Evolutionary conservation across 371 early-diverging fungal genomes (phyloP), one percentile per base, ranked within the genome.

Genomic region (Dinochytrium kinnereticum): DNA sequence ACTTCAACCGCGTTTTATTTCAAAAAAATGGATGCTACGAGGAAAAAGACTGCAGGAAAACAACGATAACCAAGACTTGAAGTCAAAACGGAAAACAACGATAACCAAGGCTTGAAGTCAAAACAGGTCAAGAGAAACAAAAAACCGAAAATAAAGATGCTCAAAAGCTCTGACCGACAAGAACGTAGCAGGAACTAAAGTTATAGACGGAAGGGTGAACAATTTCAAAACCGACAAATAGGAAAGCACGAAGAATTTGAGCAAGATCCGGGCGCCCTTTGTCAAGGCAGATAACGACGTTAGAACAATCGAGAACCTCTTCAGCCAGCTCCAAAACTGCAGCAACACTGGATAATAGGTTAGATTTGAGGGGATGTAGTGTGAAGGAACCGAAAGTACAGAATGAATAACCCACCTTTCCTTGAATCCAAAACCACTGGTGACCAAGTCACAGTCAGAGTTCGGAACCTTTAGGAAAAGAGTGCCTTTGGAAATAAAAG

Each of bases 171-270:
- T 65, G 55, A 24, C 74, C 78, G 19, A 75, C 71, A 51, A 75
- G 61, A 19, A 80, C 69, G 57, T 59, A 72, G 49, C 66, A 33
- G 39, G 50, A 24, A 49, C 59, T 67, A 31, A 72, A 59, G 28
- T 36, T 39, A 39, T 70, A 81, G 1, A 81, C 77, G 28, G 71
- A 65, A 10, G 78, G 80, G 51, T 79, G 78, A 21, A 81, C 74
- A 44, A 79, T 37, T 50, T 79, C 79, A 69, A 81, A 81, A 1
- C 79, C 76, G 55, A 79, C 72, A 69, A 79, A 80, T 37, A 78
- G 38, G 67, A 79, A 76, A 1, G 76, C 38, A 0, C 76, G 66
- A 1, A 81, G 21, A 13, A 81, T 57, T 71, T 50, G 49, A 72
- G 78, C 44, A 21, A 78, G 44, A 64, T 82, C 78, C 28, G 37